Conservation (phyloP, 129 eudicot species). For the Heracleum sosnowskyi region DNA sequence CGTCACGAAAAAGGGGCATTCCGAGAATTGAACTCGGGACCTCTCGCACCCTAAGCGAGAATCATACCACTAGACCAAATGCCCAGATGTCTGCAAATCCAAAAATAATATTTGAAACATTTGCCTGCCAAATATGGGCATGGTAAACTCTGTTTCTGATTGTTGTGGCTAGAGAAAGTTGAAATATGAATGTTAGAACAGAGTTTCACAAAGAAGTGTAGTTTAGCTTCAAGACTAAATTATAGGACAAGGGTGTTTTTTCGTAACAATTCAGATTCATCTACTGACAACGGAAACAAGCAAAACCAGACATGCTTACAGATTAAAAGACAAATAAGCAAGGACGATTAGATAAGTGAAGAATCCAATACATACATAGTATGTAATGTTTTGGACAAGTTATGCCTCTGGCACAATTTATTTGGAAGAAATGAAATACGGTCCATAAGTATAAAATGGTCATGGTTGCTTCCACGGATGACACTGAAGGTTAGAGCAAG, state of each 20-base stretch:
- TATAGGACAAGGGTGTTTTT: neutral
- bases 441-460: neutral
- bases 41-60: constrained; percentile 99
- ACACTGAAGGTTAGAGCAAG: constrained; percentile 58
- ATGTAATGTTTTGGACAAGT: too few relatives aligned
- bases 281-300: too few relatives aligned
- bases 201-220: neutral
- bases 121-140: neutral
- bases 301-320: too few relatives aligned
- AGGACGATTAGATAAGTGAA: neutral
- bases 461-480: constrained; percentile 24
- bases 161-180: neutral
- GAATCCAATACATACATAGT: too few relatives aligned
- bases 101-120: neutral
- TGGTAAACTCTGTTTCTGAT: neutral
- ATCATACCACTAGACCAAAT: constrained; percentile 99
- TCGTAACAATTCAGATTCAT: too few relatives aligned
- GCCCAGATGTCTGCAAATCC: constrained; percentile 25
- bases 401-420: too few relatives aligned
- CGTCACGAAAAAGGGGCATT: constrained; percentile 4
- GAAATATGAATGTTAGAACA: neutral
- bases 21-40: constrained; percentile 99
- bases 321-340: too few relatives aligned
- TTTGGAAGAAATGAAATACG: too few relatives aligned
- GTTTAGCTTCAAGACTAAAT: neutral